Evolutionary conservation across 1,284 basidiomycete species (phyloP), one percentile per base, ranked within the genome.

Genomic region (Ceratobasidium sp.): DNA sequence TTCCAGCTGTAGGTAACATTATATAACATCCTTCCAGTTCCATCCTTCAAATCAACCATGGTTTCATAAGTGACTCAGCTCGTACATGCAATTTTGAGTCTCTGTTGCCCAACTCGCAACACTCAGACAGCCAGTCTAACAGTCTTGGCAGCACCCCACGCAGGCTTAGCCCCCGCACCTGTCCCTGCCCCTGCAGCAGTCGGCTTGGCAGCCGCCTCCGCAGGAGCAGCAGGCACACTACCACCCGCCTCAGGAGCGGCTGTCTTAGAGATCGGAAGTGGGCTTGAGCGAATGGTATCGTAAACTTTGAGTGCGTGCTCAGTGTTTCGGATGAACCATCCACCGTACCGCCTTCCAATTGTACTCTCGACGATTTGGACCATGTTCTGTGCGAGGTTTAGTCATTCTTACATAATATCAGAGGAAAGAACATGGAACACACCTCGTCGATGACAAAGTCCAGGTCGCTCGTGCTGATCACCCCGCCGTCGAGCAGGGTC

Each of bases 281-380:
- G 91, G 72, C 85, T 84, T 65, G 83, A 84, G 73, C 87, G 87
- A 73, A 95, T 82, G 68, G 88, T 87, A 75, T 94, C 92, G 73
- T 90, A 84, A 58, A 94, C 91, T 70, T 92, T 86, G 77, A 93
- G 91, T 12, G 93, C 89, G 74, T 94, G 87, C 79, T 96, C 93
- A 3, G 93, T 92, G 79, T 95, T 95, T 73, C 94, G 89, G 80
- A 98, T 94, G 82, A 98, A 98, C 93, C 94, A 97, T 45, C 95
- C 94, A 1, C 94, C 96, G 77, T 93, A 98, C 68, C 94, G 88
- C 57, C 96, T 82, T 25, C 95, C 94, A 13, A 96, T 89, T 0
- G 94, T 95, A 17, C 92, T 93, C 78, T 98, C 95, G 17, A 93
- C 91, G 75, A 98, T 94, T 76, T 96, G 93, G 7, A 98, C 91